phyloP scores from a whole-genome alignment of 176 grass and related monocot genomes.

The Guadua angustifolia region DNA sequence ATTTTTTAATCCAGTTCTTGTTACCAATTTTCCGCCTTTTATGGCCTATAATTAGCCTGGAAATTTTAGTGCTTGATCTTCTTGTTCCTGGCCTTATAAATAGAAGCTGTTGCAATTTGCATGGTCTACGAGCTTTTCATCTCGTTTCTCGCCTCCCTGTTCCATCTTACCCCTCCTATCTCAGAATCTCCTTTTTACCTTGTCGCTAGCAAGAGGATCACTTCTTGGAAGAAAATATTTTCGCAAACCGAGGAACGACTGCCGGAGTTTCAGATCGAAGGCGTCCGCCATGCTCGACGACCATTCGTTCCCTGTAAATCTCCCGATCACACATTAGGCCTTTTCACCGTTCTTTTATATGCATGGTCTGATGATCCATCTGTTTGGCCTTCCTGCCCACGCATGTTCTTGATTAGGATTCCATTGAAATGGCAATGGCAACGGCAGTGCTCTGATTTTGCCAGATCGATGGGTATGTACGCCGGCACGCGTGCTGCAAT shows the following conservation, averaged over 20 bases:
- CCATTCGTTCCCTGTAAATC: constrained; percentile 41
- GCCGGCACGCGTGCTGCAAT: constrained; percentile 27
- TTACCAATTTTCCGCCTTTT: constrained; percentile 38
- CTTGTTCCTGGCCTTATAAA: constrained; percentile 54
- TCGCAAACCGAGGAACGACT: neutral
- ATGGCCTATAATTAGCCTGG: constrained; percentile 53
- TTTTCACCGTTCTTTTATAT: neutral
- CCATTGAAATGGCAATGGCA: constrained; percentile 19
- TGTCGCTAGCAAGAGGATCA: neutral
- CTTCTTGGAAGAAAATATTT: neutral
- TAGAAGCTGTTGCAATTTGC: constrained; percentile 45
- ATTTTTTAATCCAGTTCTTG: constrained; percentile 46
- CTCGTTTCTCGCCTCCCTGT: neutral
- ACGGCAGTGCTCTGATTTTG: constrained; percentile 24
- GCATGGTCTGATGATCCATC: constrained; percentile 21
- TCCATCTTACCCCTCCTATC: neutral
- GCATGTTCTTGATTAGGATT: constrained; percentile 46
- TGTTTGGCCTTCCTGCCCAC: constrained; percentile 11
- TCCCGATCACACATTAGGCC: neutral
- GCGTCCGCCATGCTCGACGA: constrained; percentile 48
- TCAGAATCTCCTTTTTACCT: neutral
- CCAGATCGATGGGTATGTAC: constrained; percentile 20
- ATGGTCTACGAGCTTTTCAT: constrained; percentile 30
- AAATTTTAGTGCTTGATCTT: constrained; percentile 35
- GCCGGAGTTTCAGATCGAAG: neutral